Percentiles rank a stretch among this genome's conserved stretches.
Evolutionary conservation across 2,329 filamentous ascomycete genomes (phyloP).

Genomic region (Pseudogymnoascus sp.): DNA sequence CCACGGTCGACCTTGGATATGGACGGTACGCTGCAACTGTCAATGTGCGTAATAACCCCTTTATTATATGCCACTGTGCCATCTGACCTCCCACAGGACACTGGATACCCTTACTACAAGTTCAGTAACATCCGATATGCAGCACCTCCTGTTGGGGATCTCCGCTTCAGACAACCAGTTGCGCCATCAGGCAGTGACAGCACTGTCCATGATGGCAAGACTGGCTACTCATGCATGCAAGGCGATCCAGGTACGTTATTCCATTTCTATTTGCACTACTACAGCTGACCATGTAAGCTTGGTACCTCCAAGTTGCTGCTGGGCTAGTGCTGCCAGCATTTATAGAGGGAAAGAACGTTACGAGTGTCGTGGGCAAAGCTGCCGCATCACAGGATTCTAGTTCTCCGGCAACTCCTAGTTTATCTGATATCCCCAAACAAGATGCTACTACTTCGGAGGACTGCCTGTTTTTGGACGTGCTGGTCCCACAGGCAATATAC

Average conservation of each 20-base stretch:
- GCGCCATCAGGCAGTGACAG: slow-evolving; percentile 28
- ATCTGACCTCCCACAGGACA: neutral
- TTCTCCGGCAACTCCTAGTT: neutral
- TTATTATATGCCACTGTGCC: neutral
- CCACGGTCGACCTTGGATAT: neutral
- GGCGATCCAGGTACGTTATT: neutral
- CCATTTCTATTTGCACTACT: neutral
- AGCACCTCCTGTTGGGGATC: slow-evolving; percentile 36
- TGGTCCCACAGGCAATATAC: slow-evolving; percentile 37
- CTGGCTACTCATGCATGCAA: neutral
- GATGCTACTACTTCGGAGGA: neutral
- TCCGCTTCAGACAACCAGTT: slow-evolving; percentile 40
- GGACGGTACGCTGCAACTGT: neutral
- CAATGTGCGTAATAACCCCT: neutral
- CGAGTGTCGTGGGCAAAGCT: neutral
- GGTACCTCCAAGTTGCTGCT: neutral
- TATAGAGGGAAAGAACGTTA: neutral
- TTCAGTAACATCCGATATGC: slow-evolving; percentile 43
- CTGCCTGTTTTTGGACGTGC: slow-evolving; percentile 40
- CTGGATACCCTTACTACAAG: slow-evolving; percentile 28
- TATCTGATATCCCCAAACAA: neutral
- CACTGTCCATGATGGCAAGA: slow-evolving; percentile 30
- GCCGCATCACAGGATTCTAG: neutral
- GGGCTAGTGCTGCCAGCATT: neutral
- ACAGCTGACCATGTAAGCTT: neutral